These are phyloP conservation scores for Ustilago nuda DNA, from an alignment of 1,284 basidiomycete species.

Conservation along the genomic window DNA sequence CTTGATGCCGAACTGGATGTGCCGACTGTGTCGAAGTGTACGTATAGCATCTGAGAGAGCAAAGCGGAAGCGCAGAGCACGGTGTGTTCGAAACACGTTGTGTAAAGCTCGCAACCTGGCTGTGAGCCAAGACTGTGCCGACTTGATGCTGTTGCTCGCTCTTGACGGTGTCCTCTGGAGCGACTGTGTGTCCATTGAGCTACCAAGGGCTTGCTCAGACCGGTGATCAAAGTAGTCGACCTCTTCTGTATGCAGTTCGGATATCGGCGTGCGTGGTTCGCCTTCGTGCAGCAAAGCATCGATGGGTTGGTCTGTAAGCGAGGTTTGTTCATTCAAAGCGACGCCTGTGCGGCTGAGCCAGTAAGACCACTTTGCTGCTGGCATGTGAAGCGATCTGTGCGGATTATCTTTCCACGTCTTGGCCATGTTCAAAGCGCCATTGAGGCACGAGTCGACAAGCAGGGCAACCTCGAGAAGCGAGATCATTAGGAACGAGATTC, in stretches of 20 bases:
- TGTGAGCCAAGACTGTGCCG: slow-evolving; percentile 6
- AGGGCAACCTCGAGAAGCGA: slow-evolving; percentile 58
- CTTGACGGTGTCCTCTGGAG: slow-evolving; percentile 23
- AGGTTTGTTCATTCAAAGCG: slow-evolving; percentile 13
- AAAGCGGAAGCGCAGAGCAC: slow-evolving; percentile 36
- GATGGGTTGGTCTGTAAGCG: slow-evolving; percentile 27
- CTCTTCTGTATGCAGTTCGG: slow-evolving; percentile 9
- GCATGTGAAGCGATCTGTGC: slow-evolving; percentile 21
- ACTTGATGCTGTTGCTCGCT: slow-evolving; percentile 22
- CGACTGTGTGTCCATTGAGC: not conserved
- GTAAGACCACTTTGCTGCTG: slow-evolving; percentile 34
- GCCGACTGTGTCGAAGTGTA: slow-evolving; percentile 69
- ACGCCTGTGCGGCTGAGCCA: slow-evolving; percentile 35
- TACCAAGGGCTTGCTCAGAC: slow-evolving; percentile 11
- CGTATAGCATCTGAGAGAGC: slow-evolving; percentile 32
- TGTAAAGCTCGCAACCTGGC: slow-evolving; percentile 9
- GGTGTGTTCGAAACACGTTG: slow-evolving; percentile 7
- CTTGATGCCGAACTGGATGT: slow-evolving; percentile 71
- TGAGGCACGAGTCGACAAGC: slow-evolving; percentile 35
- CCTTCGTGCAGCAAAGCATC: slow-evolving; percentile 36
- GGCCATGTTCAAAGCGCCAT: slow-evolving; percentile 20
- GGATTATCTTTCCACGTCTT: slow-evolving; percentile 17
- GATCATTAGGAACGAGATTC: slow-evolving; percentile 53
- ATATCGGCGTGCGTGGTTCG: slow-evolving; percentile 17
- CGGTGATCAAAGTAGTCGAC: slow-evolving; percentile 32